These are phyloP conservation scores for Sarocladiaceae sp. DNA, from an alignment of 2,329 filamentous ascomycete species.

Conservation along the genomic window DNA sequence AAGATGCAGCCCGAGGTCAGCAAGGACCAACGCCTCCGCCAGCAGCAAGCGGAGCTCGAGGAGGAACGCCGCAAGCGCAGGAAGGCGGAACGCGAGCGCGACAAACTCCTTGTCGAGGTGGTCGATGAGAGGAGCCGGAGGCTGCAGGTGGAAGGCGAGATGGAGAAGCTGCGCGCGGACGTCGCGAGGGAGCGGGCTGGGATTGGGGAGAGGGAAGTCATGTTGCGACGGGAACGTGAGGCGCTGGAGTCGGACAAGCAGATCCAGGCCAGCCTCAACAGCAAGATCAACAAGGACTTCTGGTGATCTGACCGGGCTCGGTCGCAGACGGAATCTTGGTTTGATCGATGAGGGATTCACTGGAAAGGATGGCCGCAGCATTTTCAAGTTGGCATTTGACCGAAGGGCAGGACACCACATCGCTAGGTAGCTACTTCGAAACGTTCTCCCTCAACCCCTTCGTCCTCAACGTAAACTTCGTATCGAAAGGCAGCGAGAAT, in stretches of 20 bases:
- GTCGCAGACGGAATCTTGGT: too few relatives aligned
- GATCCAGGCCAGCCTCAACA: background rate
- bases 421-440: slow-evolving; percentile 18
- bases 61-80: background rate
- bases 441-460: slow-evolving; percentile 50
- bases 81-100: too few relatives aligned
- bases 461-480: slow-evolving; percentile 46
- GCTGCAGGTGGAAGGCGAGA: too few relatives aligned
- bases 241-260: background rate
- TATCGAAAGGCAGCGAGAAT: slow-evolving; percentile 39
- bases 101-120: too few relatives aligned
- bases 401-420: too few relatives aligned
- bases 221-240: background rate
- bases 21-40: slow-evolving; percentile 73
- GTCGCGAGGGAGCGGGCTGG: too few relatives aligned
- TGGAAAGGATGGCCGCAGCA: too few relatives aligned
- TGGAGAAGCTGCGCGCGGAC: too few relatives aligned
- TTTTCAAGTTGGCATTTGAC: too few relatives aligned
- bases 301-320: too few relatives aligned
- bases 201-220: background rate
- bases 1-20: slow-evolving; percentile 95
- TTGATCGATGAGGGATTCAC: too few relatives aligned
- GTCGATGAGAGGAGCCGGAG: too few relatives aligned
- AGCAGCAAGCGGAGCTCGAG: background rate
- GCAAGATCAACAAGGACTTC: background rate